phyloP scores from a whole-genome alignment of 306 rosid genomes.

The Senna siamea region DNA sequence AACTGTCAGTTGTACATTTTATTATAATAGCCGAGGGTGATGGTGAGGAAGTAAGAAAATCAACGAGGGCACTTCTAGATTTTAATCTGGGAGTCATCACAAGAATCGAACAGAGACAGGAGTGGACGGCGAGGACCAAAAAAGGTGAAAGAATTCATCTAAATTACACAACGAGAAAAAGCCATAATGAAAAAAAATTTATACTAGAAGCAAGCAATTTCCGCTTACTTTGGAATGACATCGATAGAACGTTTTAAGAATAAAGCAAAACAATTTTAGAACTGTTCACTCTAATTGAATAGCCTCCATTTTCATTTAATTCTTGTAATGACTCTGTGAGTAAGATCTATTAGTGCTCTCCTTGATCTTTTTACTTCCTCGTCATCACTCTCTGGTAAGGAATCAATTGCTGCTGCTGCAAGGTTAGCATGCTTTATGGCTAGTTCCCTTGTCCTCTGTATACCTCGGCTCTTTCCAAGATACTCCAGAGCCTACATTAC shows the following conservation, averaged over 20 bases:
- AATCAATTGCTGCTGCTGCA: constrained; percentile 88
- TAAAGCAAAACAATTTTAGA: constrained; percentile 19
- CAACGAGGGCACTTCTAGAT: background rate
- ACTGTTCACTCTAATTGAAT: constrained; percentile 22
- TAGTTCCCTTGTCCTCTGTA: constrained; percentile 83
- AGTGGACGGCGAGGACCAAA: background rate
- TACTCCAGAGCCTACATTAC: constrained; percentile 79
- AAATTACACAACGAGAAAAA: background rate
- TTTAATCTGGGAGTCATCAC: background rate
- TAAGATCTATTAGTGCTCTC: constrained; percentile 83
- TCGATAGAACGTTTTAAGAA: constrained; percentile 20
- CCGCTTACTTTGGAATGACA: background rate
- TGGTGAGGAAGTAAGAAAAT: background rate
- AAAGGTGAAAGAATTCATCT: background rate
- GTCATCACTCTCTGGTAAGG: constrained; percentile 66
- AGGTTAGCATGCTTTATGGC: constrained; percentile 83
- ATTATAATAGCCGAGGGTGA: background rate
- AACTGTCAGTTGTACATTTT: background rate
- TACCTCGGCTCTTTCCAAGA: constrained; percentile 81
- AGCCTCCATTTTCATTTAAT: constrained; percentile 56
- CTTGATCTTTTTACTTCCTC: constrained; percentile 84
- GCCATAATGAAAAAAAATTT: no score
- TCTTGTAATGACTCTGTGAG: constrained; percentile 83
- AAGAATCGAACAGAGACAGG: background rate
- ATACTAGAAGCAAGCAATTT: background rate